Evolutionary conservation across 768 basidiomycete genomes (phyloP).

Genomic region (Butyriboletus loyo): DNA sequence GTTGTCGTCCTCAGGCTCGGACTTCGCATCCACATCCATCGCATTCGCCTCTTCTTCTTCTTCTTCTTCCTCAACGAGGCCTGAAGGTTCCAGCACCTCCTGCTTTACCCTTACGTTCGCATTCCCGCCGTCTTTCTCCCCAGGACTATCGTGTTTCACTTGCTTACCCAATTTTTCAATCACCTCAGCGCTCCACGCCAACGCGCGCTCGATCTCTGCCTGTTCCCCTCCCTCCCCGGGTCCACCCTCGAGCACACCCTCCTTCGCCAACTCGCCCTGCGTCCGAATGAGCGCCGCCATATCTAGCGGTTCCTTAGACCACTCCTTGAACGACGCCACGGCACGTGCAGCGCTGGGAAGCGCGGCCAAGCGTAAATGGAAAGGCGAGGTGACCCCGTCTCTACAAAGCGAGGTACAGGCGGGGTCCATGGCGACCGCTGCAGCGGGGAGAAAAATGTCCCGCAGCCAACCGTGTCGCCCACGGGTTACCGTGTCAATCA

Average conservation of each 20-base stretch:
- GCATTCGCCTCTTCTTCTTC: slow-evolving; percentile 1
- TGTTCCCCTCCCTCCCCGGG: slow-evolving; percentile 27
- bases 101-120: slow-evolving; percentile 12
- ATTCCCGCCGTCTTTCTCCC: neutral
- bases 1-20: neutral
- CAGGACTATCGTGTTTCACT: neutral
- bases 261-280: slow-evolving; percentile 39
- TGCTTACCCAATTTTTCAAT: slow-evolving; percentile 40
- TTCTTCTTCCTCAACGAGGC: neutral
- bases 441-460: slow-evolving; percentile 19
- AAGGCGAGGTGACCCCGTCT: neutral
- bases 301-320: slow-evolving; percentile 33
- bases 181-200: slow-evolving; percentile 54
- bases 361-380: slow-evolving; percentile 8
- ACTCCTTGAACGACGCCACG: neutral
- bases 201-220: slow-evolving; percentile 33
- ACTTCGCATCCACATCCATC: slow-evolving; percentile 22
- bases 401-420: neutral
- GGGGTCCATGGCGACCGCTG: neutral
- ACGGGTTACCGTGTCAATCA: slow-evolving; percentile 40
- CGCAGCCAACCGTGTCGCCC: slow-evolving; percentile 39
- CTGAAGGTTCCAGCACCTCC: slow-evolving; percentile 7
- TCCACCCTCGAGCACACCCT: slow-evolving; percentile 27
- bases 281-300: slow-evolving; percentile 40
- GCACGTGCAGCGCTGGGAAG: slow-evolving; percentile 13